Conservation (phyloP, 2,329 filamentous ascomycete species). For the Epichloe typhina region DNA sequence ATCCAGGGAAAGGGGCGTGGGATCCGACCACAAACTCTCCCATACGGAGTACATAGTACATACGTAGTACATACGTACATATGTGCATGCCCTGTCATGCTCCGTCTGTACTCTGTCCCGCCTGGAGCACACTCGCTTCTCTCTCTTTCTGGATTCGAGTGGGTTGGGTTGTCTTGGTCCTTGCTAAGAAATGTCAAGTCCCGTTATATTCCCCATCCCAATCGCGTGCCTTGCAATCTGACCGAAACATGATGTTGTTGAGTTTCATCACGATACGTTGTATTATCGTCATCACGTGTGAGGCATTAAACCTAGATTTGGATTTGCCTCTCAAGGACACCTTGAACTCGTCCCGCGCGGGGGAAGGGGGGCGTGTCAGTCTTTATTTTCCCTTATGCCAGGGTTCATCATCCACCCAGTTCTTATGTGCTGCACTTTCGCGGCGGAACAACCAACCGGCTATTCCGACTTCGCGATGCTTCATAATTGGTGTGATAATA, state of each 20-base stretch:
- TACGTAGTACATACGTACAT: no score
- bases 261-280: slow-evolving; percentile 3
- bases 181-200: not conserved
- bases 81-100: no score
- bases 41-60: no score
- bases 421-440: not conserved
- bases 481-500: not conserved
- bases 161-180: not conserved
- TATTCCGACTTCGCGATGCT: not conserved
- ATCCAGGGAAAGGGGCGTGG: not conserved
- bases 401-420: no score
- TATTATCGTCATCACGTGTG: slow-evolving; percentile 1
- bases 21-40: not conserved
- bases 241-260: not conserved
- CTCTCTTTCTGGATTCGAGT: not conserved
- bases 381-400: no score
- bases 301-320: slow-evolving; percentile 1
- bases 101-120: not conserved
- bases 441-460: not conserved
- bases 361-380: no score
- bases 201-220: not conserved
- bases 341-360: no score
- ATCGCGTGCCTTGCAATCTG: no score
- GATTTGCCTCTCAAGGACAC: not conserved
- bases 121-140: not conserved